Evolutionary conservation across 1,284 basidiomycete genomes (phyloP), one percentile per base, ranked within the genome.

Genomic region (Pisolithus thermaeus): DNA sequence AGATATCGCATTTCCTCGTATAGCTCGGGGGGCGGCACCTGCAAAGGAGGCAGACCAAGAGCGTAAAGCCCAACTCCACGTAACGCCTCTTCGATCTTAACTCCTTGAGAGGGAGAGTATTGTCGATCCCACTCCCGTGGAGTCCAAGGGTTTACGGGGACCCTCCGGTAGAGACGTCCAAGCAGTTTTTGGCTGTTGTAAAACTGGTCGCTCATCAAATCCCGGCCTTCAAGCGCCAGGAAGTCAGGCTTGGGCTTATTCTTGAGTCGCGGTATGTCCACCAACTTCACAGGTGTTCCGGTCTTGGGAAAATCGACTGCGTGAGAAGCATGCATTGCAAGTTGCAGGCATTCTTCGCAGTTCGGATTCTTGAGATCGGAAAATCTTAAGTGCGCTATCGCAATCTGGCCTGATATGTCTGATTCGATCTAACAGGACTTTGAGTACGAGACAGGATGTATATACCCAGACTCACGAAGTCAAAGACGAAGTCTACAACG

Each of bases 271-370:
- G 85, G 86, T 14, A 87, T 77, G 5, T 63, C 55, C 1, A 61
- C 41, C 28, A 76, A 57, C 6, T 64, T 62, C 7, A 87, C 83
- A 1, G 84, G 75, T 6, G 75, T 72, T 9, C 84, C 83, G 54
- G 74, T 83, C 68, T 81, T 83, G 3, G 75, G 79, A 60, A 78
- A 92, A 70, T 86, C 86, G 2, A 84, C 86, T 23, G 82, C 84
- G 56, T 82, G 73, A 58, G 87, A 80, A 63, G 87, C 89, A 22
- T 87, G 67, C 42, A 76, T 68, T 1, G 88, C 80, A 14, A 93
- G 70, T 49, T 55, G 71, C 12, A 84, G 56, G 61, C 90, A 66
- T 2, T 63, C 55, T 1, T 0, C 0, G 9, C 60, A 92, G 35
- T 78, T 75, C 0, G 64, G 59, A 61, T 90, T 77, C 23, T 79